A percentile compares a stretch with the other conserved stretches of the same genome.
phyloP scores from a whole-genome alignment of 1,284 basidiomycete genomes.

The Puccinia hordei region DNA sequence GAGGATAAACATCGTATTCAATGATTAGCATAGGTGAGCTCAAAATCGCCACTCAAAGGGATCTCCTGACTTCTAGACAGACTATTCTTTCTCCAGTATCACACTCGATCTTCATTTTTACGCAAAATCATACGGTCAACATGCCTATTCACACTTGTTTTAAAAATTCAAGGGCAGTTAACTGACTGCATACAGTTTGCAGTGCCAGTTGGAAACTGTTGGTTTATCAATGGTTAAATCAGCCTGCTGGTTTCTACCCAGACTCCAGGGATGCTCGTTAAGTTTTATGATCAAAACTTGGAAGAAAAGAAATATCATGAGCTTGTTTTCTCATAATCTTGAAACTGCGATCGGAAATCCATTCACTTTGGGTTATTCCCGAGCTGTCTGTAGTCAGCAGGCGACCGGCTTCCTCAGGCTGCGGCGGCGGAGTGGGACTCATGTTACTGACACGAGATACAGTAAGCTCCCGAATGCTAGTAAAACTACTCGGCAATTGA shows the following conservation, averaged over 20 bases:
- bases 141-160: background rate
- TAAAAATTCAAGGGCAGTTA: background rate
- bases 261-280: slow-evolving; percentile 33
- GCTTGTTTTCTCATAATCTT: background rate
- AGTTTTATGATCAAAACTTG: slow-evolving; percentile 45
- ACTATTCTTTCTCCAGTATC: slow-evolving; percentile 50
- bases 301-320: background rate
- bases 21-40: background rate
- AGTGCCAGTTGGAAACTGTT: slow-evolving; percentile 49
- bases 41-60: background rate
- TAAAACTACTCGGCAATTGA: slow-evolving; percentile 2
- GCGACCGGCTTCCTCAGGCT: slow-evolving; percentile 46
- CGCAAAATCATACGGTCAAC: background rate
- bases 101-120: slow-evolving; percentile 41
- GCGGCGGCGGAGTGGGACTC: slow-evolving; percentile 1
- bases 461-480: slow-evolving; percentile 35
- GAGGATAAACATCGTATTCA: background rate
- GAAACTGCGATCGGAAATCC: background rate
- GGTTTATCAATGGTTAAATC: slow-evolving; percentile 50
- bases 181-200: slow-evolving; percentile 49
- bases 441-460: slow-evolving; percentile 27
- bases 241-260: slow-evolving; percentile 34
- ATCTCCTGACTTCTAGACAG: slow-evolving; percentile 33
- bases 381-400: slow-evolving; percentile 12
- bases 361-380: slow-evolving; percentile 32